Conservation (phyloP, 164 flowering plant species). For the Hamamelis virginiana region DNA sequence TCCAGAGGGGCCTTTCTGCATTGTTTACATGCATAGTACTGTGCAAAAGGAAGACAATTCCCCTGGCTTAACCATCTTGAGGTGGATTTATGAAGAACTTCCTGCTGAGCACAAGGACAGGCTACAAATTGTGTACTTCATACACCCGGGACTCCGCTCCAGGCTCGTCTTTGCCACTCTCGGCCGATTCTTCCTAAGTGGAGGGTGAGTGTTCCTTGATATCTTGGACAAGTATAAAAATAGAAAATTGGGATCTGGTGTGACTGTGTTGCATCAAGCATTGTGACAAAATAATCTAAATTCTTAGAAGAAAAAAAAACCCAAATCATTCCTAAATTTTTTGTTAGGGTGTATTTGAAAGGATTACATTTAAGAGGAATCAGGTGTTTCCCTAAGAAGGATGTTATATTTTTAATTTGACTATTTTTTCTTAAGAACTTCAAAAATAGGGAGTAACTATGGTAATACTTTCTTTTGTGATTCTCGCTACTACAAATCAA, state of each 20-base stretch:
- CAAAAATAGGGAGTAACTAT: too few species aligned
- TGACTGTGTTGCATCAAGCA: too few species aligned
- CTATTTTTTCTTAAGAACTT: too few species aligned
- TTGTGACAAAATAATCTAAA: too few species aligned
- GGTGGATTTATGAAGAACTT: conserved; percentile 96
- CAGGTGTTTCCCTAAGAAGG: too few species aligned
- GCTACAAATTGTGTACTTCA: conserved; percentile 76
- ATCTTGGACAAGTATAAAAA: background rate
- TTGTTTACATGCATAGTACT: conserved; percentile 81
- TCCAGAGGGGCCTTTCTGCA: conserved; percentile 80
- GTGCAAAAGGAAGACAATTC: conserved; percentile 87
- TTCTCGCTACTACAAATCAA: too few species aligned
- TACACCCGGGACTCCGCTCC: conserved; percentile 93
- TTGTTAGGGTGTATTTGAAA: too few species aligned
- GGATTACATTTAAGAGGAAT: too few species aligned
- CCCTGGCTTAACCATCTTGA: conserved; percentile 80
- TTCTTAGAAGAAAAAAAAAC: too few species aligned
- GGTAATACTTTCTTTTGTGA: too few species aligned
- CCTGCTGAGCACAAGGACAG: conserved; percentile 67
- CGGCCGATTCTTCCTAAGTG: conserved; percentile 84
- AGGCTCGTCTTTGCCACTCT: conserved; percentile 79
- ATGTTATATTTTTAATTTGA: too few species aligned
- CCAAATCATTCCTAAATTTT: too few species aligned
- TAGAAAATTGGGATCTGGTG: background rate
- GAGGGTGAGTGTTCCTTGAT: conserved; percentile 63